Conservation (phyloP, 192 early-diverging fungal genomes). For the Phlyctochytrium bullatum region DNA sequence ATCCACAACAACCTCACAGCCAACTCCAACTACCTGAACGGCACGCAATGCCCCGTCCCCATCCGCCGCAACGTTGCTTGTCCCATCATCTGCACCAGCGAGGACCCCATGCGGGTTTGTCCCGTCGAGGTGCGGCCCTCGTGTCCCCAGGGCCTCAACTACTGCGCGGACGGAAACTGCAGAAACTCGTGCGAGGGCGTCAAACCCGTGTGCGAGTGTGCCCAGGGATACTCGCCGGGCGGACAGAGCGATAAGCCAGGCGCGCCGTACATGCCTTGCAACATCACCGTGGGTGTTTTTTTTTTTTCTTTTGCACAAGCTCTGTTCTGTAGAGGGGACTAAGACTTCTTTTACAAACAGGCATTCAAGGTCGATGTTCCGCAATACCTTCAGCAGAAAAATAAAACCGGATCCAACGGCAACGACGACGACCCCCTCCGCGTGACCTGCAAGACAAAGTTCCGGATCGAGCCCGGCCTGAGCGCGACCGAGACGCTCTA, state of each 20-base stretch:
- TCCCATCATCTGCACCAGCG: constrained; percentile 18
- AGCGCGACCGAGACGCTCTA: not conserved
- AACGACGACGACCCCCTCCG: not conserved
- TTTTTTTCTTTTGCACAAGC: too few species aligned
- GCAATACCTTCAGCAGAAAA: not conserved
- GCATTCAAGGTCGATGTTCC: not conserved
- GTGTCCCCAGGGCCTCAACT: not conserved
- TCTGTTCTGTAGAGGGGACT: too few species aligned
- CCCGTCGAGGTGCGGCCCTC: constrained; percentile 6
- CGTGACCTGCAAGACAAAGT: not conserved
- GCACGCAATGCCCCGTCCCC: constrained; percentile 10
- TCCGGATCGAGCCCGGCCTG: not conserved
- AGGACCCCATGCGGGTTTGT: constrained; percentile 10
- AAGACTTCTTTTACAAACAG: too few species aligned
- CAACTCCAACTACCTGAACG: constrained; percentile 15
- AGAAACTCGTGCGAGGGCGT: not conserved
- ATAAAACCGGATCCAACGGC: not conserved
- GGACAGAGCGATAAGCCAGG: constrained; percentile 1
- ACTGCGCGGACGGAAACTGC: constrained; percentile 25
- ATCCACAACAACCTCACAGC: constrained; percentile 7
- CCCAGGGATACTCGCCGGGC: not conserved
- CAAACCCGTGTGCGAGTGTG: constrained; percentile 3
- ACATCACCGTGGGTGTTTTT: constrained; percentile 7
- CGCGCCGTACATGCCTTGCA: constrained; percentile 9
- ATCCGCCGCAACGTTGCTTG: constrained; percentile 7